Evolutionary conservation across 768 basidiomycete genomes (phyloP), one percentile per base, ranked within the genome.

Genomic region (Phaeotremella fagi): DNA sequence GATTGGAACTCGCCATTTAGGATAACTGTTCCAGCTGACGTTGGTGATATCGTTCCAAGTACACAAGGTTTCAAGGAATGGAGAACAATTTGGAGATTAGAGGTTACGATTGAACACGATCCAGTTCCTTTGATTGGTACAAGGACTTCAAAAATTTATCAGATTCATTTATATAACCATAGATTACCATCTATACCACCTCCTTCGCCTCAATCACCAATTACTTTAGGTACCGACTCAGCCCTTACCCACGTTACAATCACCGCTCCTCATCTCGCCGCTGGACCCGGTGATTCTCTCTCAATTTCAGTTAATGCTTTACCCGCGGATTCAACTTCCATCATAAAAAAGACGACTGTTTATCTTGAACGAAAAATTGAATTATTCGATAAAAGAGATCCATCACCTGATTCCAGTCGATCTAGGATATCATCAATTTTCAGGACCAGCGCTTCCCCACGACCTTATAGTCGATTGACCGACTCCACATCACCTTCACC

Each of bases 91-190:
- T 70, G 68, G 68, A 47, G 58, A 15, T 47, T 70, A 23, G 64
- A 70, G 33, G 49, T 63, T 3, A 46, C 52, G 12, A 50, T 70
- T 41, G 63, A 67, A 6, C 68, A 70, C 48, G 53, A 61, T 35
- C 68, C 64, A 6, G 66, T 70, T 14, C 68, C 63, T 2, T 60
- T 63, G 25, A 63, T 70, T 47, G 65, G 68, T 5, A 55, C 48
- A 18, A 45, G 60, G 3, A 64, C 66, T 2, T 46, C 57, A 16
- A 64, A 64, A 33, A 48, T 60, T 15, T 70, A 60, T 55, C 31
- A 44, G 9, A 50, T 70, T 33, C 53, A 65, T 36, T 29, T 70
- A 5, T 52, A 53, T 18, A 59, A 57, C 35, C 58, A 70, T 42
- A 44, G 52, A 20, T 20, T 54, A 4, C 63, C 56, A 12, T 31